Evolutionary conservation across 352 stramenopile genomes (phyloP), one percentile per base, ranked within the genome.

Genomic region (Globisporangium irregulare): DNA sequence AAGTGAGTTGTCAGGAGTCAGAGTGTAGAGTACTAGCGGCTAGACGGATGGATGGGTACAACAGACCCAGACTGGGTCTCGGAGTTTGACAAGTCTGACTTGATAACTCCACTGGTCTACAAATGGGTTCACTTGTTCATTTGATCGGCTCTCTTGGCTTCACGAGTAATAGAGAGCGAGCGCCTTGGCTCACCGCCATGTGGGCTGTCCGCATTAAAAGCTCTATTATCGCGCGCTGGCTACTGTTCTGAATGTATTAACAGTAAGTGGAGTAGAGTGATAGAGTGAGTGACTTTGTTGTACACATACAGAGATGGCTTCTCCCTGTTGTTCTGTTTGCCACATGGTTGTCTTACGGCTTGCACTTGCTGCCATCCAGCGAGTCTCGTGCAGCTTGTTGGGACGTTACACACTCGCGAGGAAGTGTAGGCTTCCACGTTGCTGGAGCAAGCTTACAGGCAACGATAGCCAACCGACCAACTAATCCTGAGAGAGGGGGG

Each of bases 11-110:
- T n/a, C 41, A 50, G 4, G n/a, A 62, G 56, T 32, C 56, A 50
- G 56, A 29, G 1, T n/a, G 32, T 24, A 62, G 32, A 62, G 10
- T 36, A 6, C 20, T 8, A 29, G 24, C 55, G 14, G 54, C 9
- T n/a, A 20, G 29, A 62, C 20, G 56, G 55, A 61, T 61, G 55
- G 29, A 61, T 61, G 56, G 56, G 56, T 61, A 32, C 56, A 61
- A n/a, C 12, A 46, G 38, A 51, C 18, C 22, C 12, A 46, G 38
- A 51, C 43, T 51, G 18, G 2, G 43, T 51, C 43, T 51, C 18
- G 43, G 18, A n/a, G 15, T 24, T 12, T 22, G 43, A 12, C 18
- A 9, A 51, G 6, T 38, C 56, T 32, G 56, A 62, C 56, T 62
- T 38, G 32, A 62, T 62, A 24, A 38, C 50, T 56, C 8, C 50